Evolutionary conservation across 371 early-diverging fungal species (phyloP).

Genomic region (Choanephora cucurbitarum): DNA sequence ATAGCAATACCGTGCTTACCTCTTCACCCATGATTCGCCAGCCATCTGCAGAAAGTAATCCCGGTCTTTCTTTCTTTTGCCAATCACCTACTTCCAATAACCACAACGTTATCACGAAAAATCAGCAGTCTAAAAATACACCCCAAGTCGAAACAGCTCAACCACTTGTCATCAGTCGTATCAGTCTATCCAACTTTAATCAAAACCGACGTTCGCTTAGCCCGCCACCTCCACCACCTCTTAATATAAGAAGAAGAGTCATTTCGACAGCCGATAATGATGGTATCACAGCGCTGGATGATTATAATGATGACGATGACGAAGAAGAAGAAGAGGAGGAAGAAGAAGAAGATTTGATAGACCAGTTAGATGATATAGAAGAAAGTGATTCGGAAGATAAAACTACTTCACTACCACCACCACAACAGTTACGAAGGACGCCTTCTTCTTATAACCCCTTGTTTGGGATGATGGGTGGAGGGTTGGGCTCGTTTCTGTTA

Average conservation of each 20-base stretch:
- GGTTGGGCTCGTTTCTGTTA: conserved; percentile 24
- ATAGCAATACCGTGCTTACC: not conserved
- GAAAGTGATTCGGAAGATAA: conserved; percentile 1
- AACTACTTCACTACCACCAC: not conserved
- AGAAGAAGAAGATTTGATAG: not conserved
- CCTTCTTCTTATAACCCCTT: conserved; percentile 16
- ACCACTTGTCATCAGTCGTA: conserved; percentile 29
- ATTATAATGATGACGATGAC: not conserved
- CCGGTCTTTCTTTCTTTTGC: conserved; percentile 35
- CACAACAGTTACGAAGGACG: not conserved
- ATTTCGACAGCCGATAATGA: conserved; percentile 5
- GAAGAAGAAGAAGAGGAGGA: conserved; percentile 6
- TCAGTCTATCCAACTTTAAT: conserved; percentile 12
- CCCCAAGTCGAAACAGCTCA: conserved; percentile 11
- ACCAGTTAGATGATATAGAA: conserved; percentile 4
- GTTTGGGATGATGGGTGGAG: conserved; percentile 14
- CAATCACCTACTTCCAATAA: conserved; percentile 7
- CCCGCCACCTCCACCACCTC: not conserved
- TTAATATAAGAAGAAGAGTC: not conserved
- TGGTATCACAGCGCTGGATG: conserved; percentile 8
- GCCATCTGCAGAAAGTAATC: conserved; percentile 20
- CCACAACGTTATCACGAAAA: conserved; percentile 5
- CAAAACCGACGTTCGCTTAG: conserved; percentile 3
- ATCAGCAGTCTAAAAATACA: conserved; percentile 2
- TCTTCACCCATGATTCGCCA: conserved; percentile 29